These are phyloP conservation scores for Colletotrichum liriopes DNA, from an alignment of 2,329 filamentous ascomycete genomes.

Conservation along the genomic window DNA sequence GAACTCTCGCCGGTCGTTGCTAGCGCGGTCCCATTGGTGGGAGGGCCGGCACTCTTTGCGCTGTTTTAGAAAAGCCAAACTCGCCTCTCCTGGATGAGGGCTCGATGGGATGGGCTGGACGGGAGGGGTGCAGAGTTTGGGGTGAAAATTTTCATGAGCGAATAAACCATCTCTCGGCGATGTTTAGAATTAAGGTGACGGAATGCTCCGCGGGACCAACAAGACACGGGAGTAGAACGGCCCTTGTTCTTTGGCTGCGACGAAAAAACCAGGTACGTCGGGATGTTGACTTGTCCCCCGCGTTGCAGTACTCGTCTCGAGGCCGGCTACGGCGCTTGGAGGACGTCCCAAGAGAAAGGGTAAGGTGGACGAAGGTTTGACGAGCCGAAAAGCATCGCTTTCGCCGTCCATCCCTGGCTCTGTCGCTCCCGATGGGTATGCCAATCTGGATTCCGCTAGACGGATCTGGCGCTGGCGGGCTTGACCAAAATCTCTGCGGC, in stretches of 20 bases:
- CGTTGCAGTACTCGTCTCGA: not conserved
- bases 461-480: constrained; percentile 3
- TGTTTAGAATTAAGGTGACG: not conserved
- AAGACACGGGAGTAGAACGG: not conserved
- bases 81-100: not conserved
- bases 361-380: not conserved
- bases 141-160: not conserved
- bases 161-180: constrained; percentile 13
- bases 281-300: not conserved
- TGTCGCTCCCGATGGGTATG: not conserved
- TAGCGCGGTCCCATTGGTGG: not conserved
- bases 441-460: not conserved
- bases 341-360: constrained; percentile 8
- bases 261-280: not conserved
- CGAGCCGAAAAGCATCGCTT: not conserved
- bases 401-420: not conserved
- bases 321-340: not conserved
- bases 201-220: not conserved
- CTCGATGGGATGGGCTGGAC: not conserved
- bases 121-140: not conserved
- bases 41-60: constrained; percentile 1
- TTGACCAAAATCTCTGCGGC: constrained; percentile 8
- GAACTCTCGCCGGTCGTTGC: constrained; percentile 18
- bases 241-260: not conserved
- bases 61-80: not conserved